phyloP scores from a whole-genome alignment of 1,284 basidiomycete species.

The Agaricales sp. region DNA sequence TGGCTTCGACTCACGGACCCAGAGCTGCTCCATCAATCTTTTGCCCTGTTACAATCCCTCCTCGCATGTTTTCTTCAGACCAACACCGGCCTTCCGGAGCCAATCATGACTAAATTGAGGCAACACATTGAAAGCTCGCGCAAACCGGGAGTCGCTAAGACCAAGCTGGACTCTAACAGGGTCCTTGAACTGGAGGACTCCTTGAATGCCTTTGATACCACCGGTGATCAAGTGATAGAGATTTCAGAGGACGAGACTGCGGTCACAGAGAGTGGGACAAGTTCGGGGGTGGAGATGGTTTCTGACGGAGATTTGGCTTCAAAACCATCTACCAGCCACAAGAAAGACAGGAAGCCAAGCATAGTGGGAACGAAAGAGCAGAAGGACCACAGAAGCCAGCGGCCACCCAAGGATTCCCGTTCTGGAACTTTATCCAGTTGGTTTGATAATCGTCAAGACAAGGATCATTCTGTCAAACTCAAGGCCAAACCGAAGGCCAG shows the following conservation, averaged over 20 bases:
- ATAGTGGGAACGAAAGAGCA: constrained; percentile 4
- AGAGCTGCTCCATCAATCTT: constrained; percentile 82
- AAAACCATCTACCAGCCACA: neutral
- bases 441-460: constrained; percentile 35
- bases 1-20: constrained; percentile 90
- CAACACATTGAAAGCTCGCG: constrained; percentile 50
- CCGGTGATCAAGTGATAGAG: constrained; percentile 41
- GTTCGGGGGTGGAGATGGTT: constrained; percentile 22
- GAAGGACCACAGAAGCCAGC: neutral
- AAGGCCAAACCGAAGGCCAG: neutral
- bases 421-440: neutral
- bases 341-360: neutral
- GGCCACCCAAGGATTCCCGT: neutral
- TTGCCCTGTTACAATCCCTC: constrained; percentile 69
- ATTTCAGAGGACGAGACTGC: constrained; percentile 10
- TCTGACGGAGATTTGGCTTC: constrained; percentile 7
- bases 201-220: constrained; percentile 42
- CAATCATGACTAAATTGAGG: constrained; percentile 43
- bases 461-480: constrained; percentile 32
- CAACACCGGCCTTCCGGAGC: constrained; percentile 37
- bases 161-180: constrained; percentile 47
- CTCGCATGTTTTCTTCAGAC: constrained; percentile 59
- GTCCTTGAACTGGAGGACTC: constrained; percentile 47
- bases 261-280: neutral
- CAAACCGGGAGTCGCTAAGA: constrained; percentile 33